phyloP scores from a whole-genome alignment of 2,329 filamentous ascomycete genomes.

The Talaromyces rugulosus region DNA sequence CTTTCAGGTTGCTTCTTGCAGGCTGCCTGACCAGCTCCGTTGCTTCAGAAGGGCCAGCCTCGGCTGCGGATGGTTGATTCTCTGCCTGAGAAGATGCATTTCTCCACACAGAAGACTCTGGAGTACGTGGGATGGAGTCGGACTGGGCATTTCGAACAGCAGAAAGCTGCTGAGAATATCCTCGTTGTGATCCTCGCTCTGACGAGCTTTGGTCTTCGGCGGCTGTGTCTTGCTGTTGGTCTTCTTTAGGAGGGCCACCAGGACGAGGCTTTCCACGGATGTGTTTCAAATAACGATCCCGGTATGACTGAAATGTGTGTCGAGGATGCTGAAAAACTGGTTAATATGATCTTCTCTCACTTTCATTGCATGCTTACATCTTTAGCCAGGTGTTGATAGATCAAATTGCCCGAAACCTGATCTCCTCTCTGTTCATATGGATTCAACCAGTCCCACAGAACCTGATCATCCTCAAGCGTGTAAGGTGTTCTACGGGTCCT shows the following conservation, averaged over 20 bases:
- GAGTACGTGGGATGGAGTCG: neutral
- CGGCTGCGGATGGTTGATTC: neutral
- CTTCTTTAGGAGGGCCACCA: slow-evolving; percentile 16
- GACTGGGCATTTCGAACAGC: neutral
- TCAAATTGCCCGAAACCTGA: slow-evolving; percentile 36
- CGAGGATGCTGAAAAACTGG: slow-evolving; percentile 31
- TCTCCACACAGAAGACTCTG: neutral
- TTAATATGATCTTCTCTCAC: neutral
- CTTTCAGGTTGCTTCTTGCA: neutral
- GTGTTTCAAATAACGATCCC: slow-evolving; percentile 43
- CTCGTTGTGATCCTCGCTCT: neutral
- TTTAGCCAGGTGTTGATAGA: slow-evolving; percentile 42
- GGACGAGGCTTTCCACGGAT: slow-evolving; percentile 34
- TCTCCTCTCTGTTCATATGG: slow-evolving; percentile 28
- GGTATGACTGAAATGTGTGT: slow-evolving; percentile 48
- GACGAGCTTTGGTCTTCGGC: neutral
- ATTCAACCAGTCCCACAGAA: slow-evolving; percentile 43
- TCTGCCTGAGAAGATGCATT: neutral
- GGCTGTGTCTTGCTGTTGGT: neutral
- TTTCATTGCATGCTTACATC: slow-evolving; percentile 24
- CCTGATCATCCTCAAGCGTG: slow-evolving; percentile 42
- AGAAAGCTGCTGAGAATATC: neutral
- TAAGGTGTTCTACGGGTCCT: slow-evolving; percentile 31
- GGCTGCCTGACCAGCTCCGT: neutral
- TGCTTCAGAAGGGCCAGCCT: neutral